phyloP scores from a whole-genome alignment of 805 yeast genomes.

The Candida peoriensis region DNA sequence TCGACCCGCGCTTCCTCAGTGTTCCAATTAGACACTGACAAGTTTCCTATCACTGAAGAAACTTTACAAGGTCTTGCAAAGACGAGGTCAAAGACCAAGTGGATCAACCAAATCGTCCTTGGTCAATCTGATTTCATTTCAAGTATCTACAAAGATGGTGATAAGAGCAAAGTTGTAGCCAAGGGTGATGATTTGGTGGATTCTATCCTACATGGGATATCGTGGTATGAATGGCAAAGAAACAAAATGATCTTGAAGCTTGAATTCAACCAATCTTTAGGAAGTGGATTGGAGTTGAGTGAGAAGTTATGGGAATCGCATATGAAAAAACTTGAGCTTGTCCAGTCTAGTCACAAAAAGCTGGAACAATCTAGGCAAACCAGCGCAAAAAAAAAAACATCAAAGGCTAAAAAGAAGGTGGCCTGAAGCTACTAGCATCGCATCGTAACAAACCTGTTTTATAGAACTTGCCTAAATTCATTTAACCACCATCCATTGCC shows the following conservation, averaged over 20 bases:
- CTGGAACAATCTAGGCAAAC: no score
- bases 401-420: no score
- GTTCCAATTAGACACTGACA: constrained; percentile 8
- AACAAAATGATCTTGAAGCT: constrained; percentile 18
- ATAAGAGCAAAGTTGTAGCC: constrained; percentile 2
- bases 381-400: no score
- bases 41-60: constrained; percentile 6
- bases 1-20: constrained; percentile 5
- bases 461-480: no score
- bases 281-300: constrained; percentile 11
- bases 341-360: no score
- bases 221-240: constrained; percentile 24
- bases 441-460: no score
- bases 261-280: constrained; percentile 17
- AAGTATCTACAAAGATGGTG: constrained; percentile 1
- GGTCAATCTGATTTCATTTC: constrained; percentile 1
- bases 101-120: constrained; percentile 15
- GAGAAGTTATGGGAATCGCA: constrained; percentile 16
- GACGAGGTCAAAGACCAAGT: constrained; percentile 10
- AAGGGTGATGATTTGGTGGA: constrained; percentile 25
- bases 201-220: constrained; percentile 18
- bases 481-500: no score
- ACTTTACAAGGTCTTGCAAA: background rate
- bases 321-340: constrained; percentile 1
- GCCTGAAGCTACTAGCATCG: no score